These are phyloP conservation scores for Fusarium avenaceum DNA, from an alignment of 2,329 filamentous ascomycete genomes.

Conservation along the genomic window DNA sequence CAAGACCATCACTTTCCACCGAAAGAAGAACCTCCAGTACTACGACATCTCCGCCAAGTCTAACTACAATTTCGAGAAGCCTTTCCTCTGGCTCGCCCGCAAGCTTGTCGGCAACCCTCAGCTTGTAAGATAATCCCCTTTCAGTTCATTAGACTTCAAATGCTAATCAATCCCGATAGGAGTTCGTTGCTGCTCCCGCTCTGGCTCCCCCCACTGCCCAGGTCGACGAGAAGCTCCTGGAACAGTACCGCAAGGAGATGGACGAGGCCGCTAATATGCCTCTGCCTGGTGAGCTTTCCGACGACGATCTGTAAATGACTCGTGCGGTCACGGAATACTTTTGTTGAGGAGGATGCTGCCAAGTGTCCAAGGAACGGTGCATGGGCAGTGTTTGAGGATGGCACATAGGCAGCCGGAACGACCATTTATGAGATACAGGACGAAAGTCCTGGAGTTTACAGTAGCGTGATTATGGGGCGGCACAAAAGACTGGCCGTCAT, in stretches of 20 bases:
- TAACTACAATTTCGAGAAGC: conserved; percentile 99
- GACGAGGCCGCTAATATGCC: conserved; percentile 81
- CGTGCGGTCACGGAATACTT: conserved; percentile 47
- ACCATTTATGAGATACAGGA: conserved; percentile 57
- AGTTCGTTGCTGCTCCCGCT: conserved; percentile 95
- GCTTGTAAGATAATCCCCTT: conserved; percentile 36
- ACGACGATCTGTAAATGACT: conserved; percentile 71
- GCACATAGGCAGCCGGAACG: conserved; percentile 53
- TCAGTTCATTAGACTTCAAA: not conserved
- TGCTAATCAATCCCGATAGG: conserved; percentile 66
- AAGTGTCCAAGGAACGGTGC: conserved; percentile 41
- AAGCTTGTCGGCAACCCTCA: conserved; percentile 95
- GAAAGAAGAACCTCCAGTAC: conserved; percentile 99
- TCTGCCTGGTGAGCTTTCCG: conserved; percentile 94
- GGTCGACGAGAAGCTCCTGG: conserved; percentile 86
- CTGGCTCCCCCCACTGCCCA: conserved; percentile 93
- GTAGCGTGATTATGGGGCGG: conserved; percentile 55
- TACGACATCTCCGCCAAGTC: conserved; percentile 99
- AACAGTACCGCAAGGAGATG: conserved; percentile 92
- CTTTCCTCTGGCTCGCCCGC: conserved; percentile 98
- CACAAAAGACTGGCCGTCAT: conserved; percentile 50
- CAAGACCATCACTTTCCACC: conserved; percentile 99
- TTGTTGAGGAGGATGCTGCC: conserved; percentile 51
- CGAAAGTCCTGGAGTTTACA: conserved; percentile 53
- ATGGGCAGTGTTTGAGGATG: conserved; percentile 49